phyloP scores from a whole-genome alignment of 495 filamentous ascomycete genomes.

The Podospora sp. region DNA sequence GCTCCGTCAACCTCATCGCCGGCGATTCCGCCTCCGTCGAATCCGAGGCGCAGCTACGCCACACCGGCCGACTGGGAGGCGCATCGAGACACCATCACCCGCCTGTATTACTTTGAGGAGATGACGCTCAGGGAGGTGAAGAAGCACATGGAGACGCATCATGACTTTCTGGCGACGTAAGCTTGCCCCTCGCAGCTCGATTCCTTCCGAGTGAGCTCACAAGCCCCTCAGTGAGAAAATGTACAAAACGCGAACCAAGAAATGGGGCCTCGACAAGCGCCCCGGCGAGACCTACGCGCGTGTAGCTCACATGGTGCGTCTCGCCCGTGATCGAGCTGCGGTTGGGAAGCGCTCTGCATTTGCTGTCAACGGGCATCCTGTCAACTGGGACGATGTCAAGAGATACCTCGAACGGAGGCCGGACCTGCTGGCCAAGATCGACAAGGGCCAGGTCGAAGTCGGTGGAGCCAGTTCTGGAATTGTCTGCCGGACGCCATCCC shows the following conservation, averaged over 20 bases:
- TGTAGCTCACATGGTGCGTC: conserved; percentile 39
- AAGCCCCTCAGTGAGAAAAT: conserved; percentile 40
- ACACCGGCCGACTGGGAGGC: conserved; percentile 26
- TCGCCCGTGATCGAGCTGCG: conserved; percentile 37
- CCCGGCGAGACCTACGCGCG: conserved; percentile 39
- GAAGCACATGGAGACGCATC: conserved; percentile 42
- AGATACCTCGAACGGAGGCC: conserved; percentile 39
- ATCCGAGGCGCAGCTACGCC: background rate
- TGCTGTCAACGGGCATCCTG: conserved; percentile 37
- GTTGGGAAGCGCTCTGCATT: conserved; percentile 38
- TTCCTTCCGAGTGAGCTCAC: background rate
- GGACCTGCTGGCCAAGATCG: conserved; percentile 27
- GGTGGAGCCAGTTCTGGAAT: conserved; percentile 32
- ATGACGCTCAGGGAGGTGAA: conserved; percentile 45
- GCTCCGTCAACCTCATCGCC: background rate
- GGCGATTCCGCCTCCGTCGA: background rate
- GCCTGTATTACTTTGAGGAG: conserved; percentile 44
- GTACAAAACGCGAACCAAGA: conserved; percentile 48
- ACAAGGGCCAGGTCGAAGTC: conserved; percentile 30
- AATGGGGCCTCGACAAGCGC: conserved; percentile 50
- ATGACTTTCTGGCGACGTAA: conserved; percentile 46
- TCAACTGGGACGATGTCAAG: conserved; percentile 39
- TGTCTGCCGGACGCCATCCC: conserved; percentile 40
- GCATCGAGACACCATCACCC: conserved; percentile 27
- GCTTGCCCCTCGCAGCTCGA: conserved; percentile 19